Base-by-base conservation (phyloP, 2,329 filamentous ascomycete species). In the Fusarium ambrosium region DNA sequence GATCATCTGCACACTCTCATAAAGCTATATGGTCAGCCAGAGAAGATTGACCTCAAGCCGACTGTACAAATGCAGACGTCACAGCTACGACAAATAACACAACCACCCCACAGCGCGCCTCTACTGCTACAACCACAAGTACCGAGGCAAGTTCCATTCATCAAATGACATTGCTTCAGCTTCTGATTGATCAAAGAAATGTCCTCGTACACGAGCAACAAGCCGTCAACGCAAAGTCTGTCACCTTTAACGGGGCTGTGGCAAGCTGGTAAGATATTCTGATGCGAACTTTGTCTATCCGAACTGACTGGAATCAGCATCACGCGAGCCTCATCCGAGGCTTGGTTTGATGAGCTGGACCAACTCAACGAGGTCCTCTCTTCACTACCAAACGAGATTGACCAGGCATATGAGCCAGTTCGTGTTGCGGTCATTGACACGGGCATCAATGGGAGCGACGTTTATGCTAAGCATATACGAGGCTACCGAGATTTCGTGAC, bases 401-500 rank as follows among this genome's bases (percentile, higher is more conserved):
- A 68, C 16, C 60, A 62, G 2, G 24, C 36, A 18, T 62, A 62
- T 22, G 7, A 29, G 22, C 45, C 16, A 13, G 56, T 71, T 36
- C 45, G 62, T 13, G 69, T 53, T 14, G 48, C 48, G 2, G 48
- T 53, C 6, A 53, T 53, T 32, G 48, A 53, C 3, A 53, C 48
- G 24, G 48, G 48, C 2, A 60, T 71, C 16, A 34, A 65, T 4
- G 55, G 22, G n/a, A 51, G 6, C 27, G 65, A 67, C 11, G 6
- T 37, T 34, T 56, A 55, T 24, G 59, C 65, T 20, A 22, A 36
- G 20, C 29, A 63, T 13, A 58, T 67, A 16, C 10, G 32, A 41
- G 67, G 20, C 48, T 69, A 69, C 27, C 45, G 56, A 36, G 67
- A 69, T 29, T 69, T 66, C 39, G 67, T 69, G 10, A 20, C 48